Base-by-base conservation (phyloP, 179 eudicot genomes). In the Patellifolia procumbens region DNA sequence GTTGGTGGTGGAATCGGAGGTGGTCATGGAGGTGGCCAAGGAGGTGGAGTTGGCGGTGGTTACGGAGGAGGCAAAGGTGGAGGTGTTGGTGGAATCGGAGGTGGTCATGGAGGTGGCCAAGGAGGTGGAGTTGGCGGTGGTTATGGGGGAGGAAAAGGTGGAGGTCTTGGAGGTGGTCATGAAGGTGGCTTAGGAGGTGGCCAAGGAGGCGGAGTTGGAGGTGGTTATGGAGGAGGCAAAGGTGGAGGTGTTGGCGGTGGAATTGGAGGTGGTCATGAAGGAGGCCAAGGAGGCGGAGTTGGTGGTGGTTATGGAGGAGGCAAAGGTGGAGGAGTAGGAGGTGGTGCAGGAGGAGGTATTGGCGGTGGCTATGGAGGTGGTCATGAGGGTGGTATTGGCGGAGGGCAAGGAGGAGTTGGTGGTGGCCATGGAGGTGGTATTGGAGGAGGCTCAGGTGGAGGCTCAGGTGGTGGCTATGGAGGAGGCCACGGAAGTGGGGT, bases 231-330 rank as follows among this genome's bases (percentile, higher is more conserved):
- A 39, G 72, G 72, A 43, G 72, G 72, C 17, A 2, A 10, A 1
- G 65, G 74, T 1, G 74, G 69, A 0, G 64, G 64, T 0, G 48
- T 9, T 0, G 75, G 72, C 1, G 72, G 59, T 7, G 72, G 72
- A 0, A 48, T 56, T 17, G 79, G 76, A 1, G 73, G 35, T 11
- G 76, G 63, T 5, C 66, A 2, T 1, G 76, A 62, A 28, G 79
- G 72, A 2, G 79, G 68, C 4, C 29, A 12, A 0, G 79, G 76
- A 11, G 76, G 82, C 0, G 74, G 72, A 8, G 65, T 49, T 22
- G 74, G 77, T 0, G 77, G 74, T 0, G 64, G 70, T 37, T 49
- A 4, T 19, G 85, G 82, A 0, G 80, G 80, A 37, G 39, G 39
- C 39, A 2, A 37, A 2, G 39, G 39, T 2, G 39, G 39, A 37